These are phyloP conservation scores for Arthrobotrys pseudoclavata DNA, from an alignment of 2,329 filamentous ascomycete species.

Conservation along the genomic window DNA sequence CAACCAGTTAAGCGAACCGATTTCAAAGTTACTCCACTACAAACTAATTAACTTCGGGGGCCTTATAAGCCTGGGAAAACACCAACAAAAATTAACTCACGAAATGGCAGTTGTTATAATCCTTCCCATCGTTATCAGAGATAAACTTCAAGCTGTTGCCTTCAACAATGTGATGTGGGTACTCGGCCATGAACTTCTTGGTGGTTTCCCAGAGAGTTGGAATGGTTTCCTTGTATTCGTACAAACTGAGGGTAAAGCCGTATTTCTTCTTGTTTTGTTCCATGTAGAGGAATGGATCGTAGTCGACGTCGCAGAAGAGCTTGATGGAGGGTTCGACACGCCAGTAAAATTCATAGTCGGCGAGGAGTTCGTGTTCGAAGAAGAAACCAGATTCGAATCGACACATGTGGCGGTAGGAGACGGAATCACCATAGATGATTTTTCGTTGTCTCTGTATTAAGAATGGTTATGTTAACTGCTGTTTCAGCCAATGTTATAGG, in stretches of 20 bases:
- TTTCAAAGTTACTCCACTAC: slow-evolving; percentile 98
- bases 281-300: slow-evolving; percentile 98
- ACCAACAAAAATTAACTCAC: slow-evolving; percentile 70
- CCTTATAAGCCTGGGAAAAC: slow-evolving; percentile 6
- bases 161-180: slow-evolving; percentile 87
- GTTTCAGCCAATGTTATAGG: not conserved
- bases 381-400: slow-evolving; percentile 99
- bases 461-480: slow-evolving; percentile 8
- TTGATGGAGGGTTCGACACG: slow-evolving; percentile 97
- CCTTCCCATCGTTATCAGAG: slow-evolving; percentile 89
- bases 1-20: slow-evolving; percentile 93
- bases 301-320: slow-evolving; percentile 94
- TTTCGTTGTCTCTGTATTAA: slow-evolving; percentile 74
- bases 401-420: slow-evolving; percentile 99
- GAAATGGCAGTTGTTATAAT: slow-evolving; percentile 98
- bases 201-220: slow-evolving; percentile 94
- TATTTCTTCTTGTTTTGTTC: slow-evolving; percentile 97
- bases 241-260: slow-evolving; percentile 93
- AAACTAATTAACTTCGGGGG: not conserved
- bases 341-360: slow-evolving; percentile 99
- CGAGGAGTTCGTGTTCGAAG: slow-evolving; percentile 93
- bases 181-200: slow-evolving; percentile 91
- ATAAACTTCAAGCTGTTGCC: slow-evolving; percentile 92
- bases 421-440: slow-evolving; percentile 97
- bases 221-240: slow-evolving; percentile 97